phyloP scores from a whole-genome alignment of 306 rosid species.

The Prunus campanulata region DNA sequence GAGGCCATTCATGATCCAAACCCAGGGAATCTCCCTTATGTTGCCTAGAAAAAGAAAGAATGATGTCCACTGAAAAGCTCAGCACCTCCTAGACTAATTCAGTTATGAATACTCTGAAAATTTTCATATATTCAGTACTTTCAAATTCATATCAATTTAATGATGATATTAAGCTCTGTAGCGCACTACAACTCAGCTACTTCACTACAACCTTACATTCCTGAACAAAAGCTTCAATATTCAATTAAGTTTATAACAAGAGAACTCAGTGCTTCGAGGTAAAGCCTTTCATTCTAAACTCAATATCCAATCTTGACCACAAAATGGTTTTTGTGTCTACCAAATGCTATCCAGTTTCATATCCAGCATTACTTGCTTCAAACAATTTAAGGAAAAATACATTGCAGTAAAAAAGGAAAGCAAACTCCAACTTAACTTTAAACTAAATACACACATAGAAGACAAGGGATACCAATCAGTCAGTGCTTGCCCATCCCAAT shows the following conservation, averaged over 20 bases:
- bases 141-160: not conserved
- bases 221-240: not conserved
- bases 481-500: not conserved
- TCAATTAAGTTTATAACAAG: not conserved
- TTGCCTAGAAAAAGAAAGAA: not conserved
- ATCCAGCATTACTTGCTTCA: not conserved
- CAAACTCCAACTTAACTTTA: not conserved
- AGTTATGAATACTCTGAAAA: not conserved
- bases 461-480: not conserved
- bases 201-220: not conserved
- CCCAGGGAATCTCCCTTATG: not conserved
- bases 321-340: not conserved
- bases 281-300: not conserved
- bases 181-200: not conserved
- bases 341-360: not conserved
- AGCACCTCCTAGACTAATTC: not conserved
- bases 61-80: not conserved
- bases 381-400: not conserved
- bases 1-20: not conserved
- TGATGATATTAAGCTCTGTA: not conserved
- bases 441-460: not conserved
- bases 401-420: not conserved
- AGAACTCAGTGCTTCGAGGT: not conserved
- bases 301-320: not conserved
- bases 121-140: not conserved